A percentile compares a stretch with the other conserved stretches of the same genome.
These are phyloP conservation scores for Backusella sp. DNA, from an alignment of 192 early-diverging fungal genomes.

Conservation along the genomic window DNA sequence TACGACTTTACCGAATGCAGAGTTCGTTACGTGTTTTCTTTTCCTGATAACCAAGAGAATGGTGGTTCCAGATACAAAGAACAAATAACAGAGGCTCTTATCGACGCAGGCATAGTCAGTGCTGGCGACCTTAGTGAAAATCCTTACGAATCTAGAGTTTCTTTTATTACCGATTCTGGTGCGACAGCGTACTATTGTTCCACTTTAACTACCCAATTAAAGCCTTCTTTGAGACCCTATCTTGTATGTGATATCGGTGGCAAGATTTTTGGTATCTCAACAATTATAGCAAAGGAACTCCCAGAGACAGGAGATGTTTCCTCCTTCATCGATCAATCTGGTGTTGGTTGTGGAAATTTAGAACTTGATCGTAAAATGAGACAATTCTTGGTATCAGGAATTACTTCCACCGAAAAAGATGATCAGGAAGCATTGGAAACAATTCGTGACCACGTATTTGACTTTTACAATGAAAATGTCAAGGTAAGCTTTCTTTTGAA, in stretches of 20 bases:
- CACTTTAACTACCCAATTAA: neutral
- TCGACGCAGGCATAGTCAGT: neutral
- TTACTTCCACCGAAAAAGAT: neutral
- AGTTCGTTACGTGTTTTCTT: neutral
- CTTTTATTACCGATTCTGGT: neutral
- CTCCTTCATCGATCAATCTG: neutral
- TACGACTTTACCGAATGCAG: neutral
- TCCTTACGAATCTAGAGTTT: neutral
- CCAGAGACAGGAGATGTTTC: neutral
- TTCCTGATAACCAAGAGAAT: neutral
- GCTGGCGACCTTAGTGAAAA: neutral
- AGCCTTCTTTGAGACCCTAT: neutral
- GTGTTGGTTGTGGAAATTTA: neutral
- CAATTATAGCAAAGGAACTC: neutral
- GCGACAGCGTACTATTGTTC: neutral
- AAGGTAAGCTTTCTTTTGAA: neutral
- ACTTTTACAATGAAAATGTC: neutral
- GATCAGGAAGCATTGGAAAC: neutral
- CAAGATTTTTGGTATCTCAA: neutral
- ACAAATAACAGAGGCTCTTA: neutral
- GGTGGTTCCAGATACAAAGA: neutral
- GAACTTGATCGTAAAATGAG: neutral
- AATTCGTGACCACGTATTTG: neutral
- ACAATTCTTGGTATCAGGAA: neutral
- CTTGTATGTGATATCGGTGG: neutral